A percentile compares a stretch with the other conserved stretches of the same genome.
Evolutionary conservation across 257 asterid genomes (phyloP).

Genomic region (Nicotiana tomentosiformis): DNA sequence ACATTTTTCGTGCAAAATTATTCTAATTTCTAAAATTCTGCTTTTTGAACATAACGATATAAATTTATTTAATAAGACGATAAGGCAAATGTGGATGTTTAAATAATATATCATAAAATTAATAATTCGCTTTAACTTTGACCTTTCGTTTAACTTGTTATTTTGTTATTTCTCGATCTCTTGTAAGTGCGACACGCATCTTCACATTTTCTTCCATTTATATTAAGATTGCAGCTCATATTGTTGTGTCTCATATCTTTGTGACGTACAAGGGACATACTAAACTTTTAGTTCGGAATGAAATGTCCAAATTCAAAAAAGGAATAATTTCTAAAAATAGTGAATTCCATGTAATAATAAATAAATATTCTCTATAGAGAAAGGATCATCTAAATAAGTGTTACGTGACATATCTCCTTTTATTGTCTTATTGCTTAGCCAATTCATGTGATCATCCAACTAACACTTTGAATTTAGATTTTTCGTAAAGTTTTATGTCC

Average conservation of each 20-base stretch:
- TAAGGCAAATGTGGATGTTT: neutral
- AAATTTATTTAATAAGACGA: neutral
- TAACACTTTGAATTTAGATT: neutral
- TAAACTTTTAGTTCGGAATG: neutral
- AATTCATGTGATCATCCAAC: neutral
- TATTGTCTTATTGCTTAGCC: neutral
- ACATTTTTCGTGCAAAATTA: too few species aligned
- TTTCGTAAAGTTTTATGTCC: neutral
- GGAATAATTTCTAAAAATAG: neutral
- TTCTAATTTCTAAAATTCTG: neutral
- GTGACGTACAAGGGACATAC: neutral
- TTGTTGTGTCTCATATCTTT: neutral
- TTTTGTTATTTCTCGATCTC: neutral
- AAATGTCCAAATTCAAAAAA: neutral
- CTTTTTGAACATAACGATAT: neutral
- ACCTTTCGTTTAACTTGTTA: neutral
- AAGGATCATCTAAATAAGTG: neutral
- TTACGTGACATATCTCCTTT: neutral
- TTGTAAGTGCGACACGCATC: neutral
- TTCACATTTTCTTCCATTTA: neutral
- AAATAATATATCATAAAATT: neutral
- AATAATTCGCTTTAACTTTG: neutral
- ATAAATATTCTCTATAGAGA: neutral
- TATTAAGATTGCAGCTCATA: neutral
- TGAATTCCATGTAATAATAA: neutral